phyloP scores from a whole-genome alignment of 1,284 basidiomycete genomes.

The Melampsora abietis-canadensis region DNA sequence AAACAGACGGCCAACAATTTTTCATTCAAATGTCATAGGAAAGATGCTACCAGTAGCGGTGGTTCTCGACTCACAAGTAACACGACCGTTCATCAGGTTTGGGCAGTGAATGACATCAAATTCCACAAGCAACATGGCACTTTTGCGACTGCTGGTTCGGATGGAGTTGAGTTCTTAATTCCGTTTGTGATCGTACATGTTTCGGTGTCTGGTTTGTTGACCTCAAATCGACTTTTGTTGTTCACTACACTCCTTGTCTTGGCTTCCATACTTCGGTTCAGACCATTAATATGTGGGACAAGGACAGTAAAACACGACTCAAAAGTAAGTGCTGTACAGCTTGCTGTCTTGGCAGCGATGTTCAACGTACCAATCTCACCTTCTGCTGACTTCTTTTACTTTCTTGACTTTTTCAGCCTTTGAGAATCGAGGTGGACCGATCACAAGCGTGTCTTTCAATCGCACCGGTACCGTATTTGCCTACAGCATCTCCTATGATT shows the following conservation, averaged over 20 bases:
- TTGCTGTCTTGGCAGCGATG: neutral
- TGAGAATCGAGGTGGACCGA: conserved; percentile 65
- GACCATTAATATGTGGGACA: conserved; percentile 64
- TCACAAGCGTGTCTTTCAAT: conserved; percentile 70
- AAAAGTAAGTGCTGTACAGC: conserved; percentile 63
- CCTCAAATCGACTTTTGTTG: conserved; percentile 36
- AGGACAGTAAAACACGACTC: conserved; percentile 79
- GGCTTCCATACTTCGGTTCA: conserved; percentile 71
- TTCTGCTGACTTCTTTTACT: conserved; percentile 5
- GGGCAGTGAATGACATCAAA: conserved; percentile 82
- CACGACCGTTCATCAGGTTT: conserved; percentile 77
- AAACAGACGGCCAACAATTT: conserved; percentile 73
- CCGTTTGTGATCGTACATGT: neutral
- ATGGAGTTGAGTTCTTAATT: conserved; percentile 53
- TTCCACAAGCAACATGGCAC: conserved; percentile 92
- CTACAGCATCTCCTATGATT: conserved; percentile 57
- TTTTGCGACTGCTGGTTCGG: conserved; percentile 80
- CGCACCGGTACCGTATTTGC: conserved; percentile 81
- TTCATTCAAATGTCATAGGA: conserved; percentile 93
- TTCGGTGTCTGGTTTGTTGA: neutral
- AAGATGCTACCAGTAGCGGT: conserved; percentile 56
- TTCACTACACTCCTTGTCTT: conserved; percentile 46
- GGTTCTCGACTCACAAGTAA: conserved; percentile 58
- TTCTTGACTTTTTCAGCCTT: conserved; percentile 59
- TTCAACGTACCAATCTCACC: neutral